phyloP scores from a whole-genome alignment of 495 filamentous ascomycete species.

The Podospora comata region DNA sequence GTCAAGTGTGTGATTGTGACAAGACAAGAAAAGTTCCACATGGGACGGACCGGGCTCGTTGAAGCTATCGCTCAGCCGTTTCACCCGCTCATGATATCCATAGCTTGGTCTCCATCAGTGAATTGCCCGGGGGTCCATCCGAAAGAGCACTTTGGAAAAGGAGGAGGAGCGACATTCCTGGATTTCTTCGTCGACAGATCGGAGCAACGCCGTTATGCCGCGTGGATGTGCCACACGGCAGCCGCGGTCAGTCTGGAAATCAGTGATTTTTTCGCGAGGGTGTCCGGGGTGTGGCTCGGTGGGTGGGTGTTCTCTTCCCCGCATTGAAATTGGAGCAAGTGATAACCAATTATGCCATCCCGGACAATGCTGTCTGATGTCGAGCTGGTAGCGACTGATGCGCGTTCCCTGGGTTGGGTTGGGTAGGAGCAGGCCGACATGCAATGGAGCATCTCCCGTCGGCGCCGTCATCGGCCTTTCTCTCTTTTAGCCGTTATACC shows the following conservation, averaged over 20 bases:
- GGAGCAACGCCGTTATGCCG: slow-evolving; percentile 3
- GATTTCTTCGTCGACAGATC: background rate
- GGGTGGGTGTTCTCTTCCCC: background rate
- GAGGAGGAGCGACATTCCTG: no score
- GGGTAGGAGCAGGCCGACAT: background rate
- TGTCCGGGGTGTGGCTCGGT: no score
- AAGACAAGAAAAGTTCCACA: slow-evolving; percentile 3
- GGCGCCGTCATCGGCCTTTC: slow-evolving; percentile 18
- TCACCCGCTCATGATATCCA: background rate
- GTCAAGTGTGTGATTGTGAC: background rate
- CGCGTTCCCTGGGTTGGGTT: background rate
- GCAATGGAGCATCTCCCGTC: slow-evolving; percentile 8
- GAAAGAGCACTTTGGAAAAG: no score
- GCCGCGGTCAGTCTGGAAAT: background rate
- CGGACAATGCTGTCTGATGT: background rate
- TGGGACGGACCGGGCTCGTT: slow-evolving; percentile 9
- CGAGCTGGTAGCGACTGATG: background rate
- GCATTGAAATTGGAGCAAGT: slow-evolving; percentile 2
- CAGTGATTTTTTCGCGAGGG: background rate
- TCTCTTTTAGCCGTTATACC: slow-evolving; percentile 21
- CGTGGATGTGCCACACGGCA: slow-evolving; percentile 6
- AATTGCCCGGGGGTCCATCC: no score
- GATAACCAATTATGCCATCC: background rate
- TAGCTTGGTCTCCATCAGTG: background rate
- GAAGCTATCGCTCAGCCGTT: background rate